A percentile compares a stretch with the other conserved stretches of the same genome.
These are phyloP conservation scores for Symbiodinium pilosum DNA, from an alignment of 73 alveolate species.

Conservation along the genomic window DNA sequence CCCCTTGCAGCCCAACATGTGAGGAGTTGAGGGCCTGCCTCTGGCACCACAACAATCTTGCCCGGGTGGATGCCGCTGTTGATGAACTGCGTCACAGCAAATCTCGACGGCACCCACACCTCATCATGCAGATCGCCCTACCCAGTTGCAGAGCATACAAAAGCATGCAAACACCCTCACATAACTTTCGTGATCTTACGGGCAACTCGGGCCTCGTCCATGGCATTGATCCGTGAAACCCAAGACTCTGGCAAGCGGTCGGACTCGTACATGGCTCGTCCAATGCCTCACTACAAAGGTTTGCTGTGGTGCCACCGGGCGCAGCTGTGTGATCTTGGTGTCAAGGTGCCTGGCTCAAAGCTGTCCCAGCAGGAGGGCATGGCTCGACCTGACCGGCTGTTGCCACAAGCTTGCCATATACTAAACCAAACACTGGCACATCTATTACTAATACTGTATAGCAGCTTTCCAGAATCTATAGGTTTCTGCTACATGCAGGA, in stretches of 20 bases:
- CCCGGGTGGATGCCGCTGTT: constrained; percentile 50
- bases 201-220: constrained; percentile 47
- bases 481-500: too few relatives aligned
- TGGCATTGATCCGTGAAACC: constrained; percentile 51
- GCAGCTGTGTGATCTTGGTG: background rate
- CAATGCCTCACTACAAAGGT: constrained; percentile 26
- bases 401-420: too few relatives aligned
- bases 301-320: background rate
- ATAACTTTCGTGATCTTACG: too few relatives aligned
- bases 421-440: too few relatives aligned
- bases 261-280: constrained; percentile 86
- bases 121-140: too few relatives aligned
- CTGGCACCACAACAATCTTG: constrained; percentile 67
- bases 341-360: background rate
- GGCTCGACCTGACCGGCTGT: constrained; percentile 58
- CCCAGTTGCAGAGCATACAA: too few relatives aligned
- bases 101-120: constrained; percentile 92
- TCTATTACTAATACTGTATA: too few relatives aligned
- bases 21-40: background rate
- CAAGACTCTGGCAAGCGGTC: constrained; percentile 54
- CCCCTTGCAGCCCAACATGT: too few relatives aligned
- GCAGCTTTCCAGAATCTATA: too few relatives aligned
- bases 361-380: constrained; percentile 60
- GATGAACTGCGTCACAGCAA: constrained; percentile 64
- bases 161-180: too few relatives aligned